A percentile compares a stretch with the other conserved stretches of the same genome.
Conservation (phyloP, 768 basidiomycete genomes). For the Royoungia palumana region DNA sequence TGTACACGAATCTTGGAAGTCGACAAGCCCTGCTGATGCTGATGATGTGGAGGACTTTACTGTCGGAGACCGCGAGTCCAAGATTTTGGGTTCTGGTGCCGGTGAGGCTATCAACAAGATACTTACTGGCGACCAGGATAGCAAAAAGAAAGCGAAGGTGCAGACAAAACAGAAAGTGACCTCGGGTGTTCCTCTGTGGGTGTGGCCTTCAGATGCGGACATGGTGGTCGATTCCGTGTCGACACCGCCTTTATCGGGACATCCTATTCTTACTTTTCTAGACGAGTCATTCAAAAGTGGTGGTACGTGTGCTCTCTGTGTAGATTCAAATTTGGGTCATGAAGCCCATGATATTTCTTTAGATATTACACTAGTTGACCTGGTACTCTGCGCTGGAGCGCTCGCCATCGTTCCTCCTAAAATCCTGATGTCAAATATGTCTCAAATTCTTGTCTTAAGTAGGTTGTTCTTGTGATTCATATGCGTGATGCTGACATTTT, state of each 20-base stretch:
- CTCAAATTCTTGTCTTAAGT: constrained; percentile 46
- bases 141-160: constrained; percentile 27
- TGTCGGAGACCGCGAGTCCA: constrained; percentile 36
- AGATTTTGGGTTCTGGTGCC: constrained; percentile 28
- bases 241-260: constrained; percentile 10
- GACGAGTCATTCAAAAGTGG: constrained; percentile 26
- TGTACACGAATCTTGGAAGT: constrained; percentile 25
- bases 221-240: constrained; percentile 20
- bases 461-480: neutral
- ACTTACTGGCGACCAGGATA: constrained; percentile 39
- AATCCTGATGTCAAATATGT: constrained; percentile 30
- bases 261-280: constrained; percentile 32
- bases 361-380: constrained; percentile 41
- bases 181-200: constrained; percentile 34
- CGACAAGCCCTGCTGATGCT: constrained; percentile 11
- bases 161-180: constrained; percentile 19
- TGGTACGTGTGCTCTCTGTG: constrained; percentile 31
- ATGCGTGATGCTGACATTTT: constrained; percentile 8
- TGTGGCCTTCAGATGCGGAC: constrained; percentile 11
- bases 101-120: constrained; percentile 45
- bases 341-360: neutral
- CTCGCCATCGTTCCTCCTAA: constrained; percentile 34
- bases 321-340: neutral
- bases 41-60: constrained; percentile 28
- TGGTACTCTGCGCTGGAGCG: constrained; percentile 43